Evolutionary conservation across 73 alveolate genomes (phyloP).

Genomic region (Breviolum minutum): DNA sequence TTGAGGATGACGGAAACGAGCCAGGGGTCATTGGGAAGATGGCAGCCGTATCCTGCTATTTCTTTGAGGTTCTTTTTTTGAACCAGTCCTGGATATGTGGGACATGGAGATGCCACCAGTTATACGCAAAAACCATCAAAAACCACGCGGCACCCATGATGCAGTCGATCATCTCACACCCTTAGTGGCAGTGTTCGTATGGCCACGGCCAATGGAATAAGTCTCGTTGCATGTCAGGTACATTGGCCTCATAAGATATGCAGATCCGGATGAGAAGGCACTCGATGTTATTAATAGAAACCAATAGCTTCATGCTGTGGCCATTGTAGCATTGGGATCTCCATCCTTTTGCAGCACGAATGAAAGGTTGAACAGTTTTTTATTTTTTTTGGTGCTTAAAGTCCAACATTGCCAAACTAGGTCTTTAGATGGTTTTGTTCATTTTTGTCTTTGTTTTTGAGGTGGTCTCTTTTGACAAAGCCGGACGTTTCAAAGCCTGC

Average conservation of each 20-base stretch:
- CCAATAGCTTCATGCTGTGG: background rate
- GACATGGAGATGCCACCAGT: background rate
- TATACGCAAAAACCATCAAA: background rate
- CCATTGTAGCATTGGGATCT: background rate
- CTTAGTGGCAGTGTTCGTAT: too few species aligned
- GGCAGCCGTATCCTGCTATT: background rate
- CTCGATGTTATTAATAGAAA: background rate
- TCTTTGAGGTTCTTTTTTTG: background rate
- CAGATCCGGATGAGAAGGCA: conserved; percentile 85
- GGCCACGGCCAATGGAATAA: too few species aligned
- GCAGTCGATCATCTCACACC: too few species aligned
- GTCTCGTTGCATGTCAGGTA: background rate
- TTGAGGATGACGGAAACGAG: background rate
- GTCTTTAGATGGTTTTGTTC: background rate
- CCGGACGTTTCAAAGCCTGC: conserved; percentile 90
- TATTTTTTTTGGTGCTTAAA: too few species aligned
- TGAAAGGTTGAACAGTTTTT: too few species aligned
- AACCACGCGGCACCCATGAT: too few species aligned
- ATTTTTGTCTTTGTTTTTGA: background rate
- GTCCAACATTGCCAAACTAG: too few species aligned
- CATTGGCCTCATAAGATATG: conserved; percentile 59
- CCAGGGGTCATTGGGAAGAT: background rate
- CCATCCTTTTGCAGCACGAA: too few species aligned
- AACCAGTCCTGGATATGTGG: background rate
- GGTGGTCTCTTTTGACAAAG: conserved; percentile 83